phyloP scores from a whole-genome alignment of 805 yeast genomes.

The Candida manassasensis region DNA sequence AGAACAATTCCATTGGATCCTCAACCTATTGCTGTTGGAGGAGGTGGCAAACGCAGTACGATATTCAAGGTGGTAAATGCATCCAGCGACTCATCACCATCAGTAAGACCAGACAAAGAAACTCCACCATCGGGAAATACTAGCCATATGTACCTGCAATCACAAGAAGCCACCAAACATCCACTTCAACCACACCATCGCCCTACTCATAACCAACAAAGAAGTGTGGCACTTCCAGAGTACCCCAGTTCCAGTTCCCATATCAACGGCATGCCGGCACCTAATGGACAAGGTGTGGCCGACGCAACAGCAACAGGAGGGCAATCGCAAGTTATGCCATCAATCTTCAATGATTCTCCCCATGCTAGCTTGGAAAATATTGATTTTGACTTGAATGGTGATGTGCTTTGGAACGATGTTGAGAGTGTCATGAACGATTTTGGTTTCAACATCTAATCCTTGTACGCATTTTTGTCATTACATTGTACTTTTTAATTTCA shows the following conservation, averaged over 20 bases:
- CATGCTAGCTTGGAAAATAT: constrained; percentile 28
- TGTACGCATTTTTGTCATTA: too few species aligned
- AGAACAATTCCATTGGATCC: constrained; percentile 81
- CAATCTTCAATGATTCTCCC: constrained; percentile 19
- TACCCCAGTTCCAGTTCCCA: not conserved
- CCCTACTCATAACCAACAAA: not conserved
- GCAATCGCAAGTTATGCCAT: not conserved
- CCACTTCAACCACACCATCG: not conserved
- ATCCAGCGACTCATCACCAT: constrained; percentile 30
- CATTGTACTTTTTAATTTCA: too few species aligned
- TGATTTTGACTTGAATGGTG: constrained; percentile 47
- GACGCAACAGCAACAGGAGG: constrained; percentile 2
- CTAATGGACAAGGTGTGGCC: too few species aligned
- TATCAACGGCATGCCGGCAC: too few species aligned
- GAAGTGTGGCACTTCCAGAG: constrained; percentile 2
- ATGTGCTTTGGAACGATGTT: constrained; percentile 71
- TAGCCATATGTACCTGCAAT: constrained; percentile 1
- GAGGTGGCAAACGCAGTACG: constrained; percentile 27
- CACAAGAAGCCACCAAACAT: constrained; percentile 1
- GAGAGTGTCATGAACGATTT: constrained; percentile 88
- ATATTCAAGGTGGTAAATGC: constrained; percentile 35
- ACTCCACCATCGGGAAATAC: constrained; percentile 8
- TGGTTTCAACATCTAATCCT: constrained; percentile 64
- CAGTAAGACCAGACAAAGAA: constrained; percentile 9
- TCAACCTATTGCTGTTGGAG: constrained; percentile 54